phyloP scores from a whole-genome alignment of 352 stramenopile genomes.

The Phytopythium cucurbitacearum region DNA sequence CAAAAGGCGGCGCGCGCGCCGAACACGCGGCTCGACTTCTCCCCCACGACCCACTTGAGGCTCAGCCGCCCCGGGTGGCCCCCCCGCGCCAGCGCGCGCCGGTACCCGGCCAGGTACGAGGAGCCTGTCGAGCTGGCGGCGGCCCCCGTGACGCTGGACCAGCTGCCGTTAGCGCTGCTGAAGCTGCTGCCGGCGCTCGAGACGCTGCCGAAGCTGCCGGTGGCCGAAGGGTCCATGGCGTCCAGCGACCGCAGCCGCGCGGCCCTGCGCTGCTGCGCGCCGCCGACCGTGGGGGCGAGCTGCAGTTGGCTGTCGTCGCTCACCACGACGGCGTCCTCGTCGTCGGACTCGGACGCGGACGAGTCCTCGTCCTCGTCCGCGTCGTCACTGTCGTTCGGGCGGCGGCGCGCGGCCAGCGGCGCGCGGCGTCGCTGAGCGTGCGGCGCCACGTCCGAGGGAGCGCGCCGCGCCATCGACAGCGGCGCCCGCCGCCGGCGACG shows the following conservation, averaged over 20 bases:
- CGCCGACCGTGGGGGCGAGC: background rate
- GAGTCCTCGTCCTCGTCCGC: background rate
- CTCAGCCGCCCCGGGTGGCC: constrained; percentile 58
- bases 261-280: background rate
- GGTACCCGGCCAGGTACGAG: constrained; percentile 50
- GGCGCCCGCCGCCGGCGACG: constrained; percentile 13
- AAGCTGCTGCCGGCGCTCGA: background rate
- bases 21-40: constrained; percentile 67
- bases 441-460: too few relatives aligned
- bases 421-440: background rate
- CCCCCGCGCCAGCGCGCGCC: constrained; percentile 27
- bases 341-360: constrained; percentile 5
- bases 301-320: background rate
- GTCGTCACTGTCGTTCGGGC: background rate
- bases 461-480: too few relatives aligned
- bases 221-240: too few relatives aligned
- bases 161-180: background rate
- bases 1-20: constrained; percentile 58
- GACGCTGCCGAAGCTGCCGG: constrained; percentile 1
- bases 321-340: constrained; percentile 13
- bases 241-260: too few relatives aligned
- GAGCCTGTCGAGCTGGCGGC: constrained; percentile 10
- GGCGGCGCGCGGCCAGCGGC: too few relatives aligned
- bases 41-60: constrained; percentile 66
- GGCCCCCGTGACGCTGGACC: constrained; percentile 2